Base-by-base conservation (phyloP, 106 monocot genomes). In the Alisma plantagoaquatica region DNA sequence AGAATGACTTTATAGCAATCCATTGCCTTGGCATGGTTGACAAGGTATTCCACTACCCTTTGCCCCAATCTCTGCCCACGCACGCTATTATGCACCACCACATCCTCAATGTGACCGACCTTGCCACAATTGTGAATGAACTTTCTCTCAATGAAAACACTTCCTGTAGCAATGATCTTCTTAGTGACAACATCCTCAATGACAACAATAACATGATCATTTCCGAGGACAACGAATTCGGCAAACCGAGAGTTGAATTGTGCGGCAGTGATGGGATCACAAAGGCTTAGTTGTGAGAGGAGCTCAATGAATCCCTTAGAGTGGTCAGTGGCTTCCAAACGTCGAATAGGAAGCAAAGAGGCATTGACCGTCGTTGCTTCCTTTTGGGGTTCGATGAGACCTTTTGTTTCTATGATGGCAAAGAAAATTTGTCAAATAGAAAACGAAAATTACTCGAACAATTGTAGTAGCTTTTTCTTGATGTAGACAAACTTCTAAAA, bases 1-100 rank as follows among this genome's bases (percentile, higher is more conserved):
- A 89, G 78, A 12, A 89, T 89, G 17, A 89, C 89, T 74, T 89
- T 89, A 62, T 83, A 89, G 60, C 89, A 89, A 2, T 83, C 83
- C 1, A 35, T 54, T 9, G 41, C 57, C 62, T 41, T 67, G 11
- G 79, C 79, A 46, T 66, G 66, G 4, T 77, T 69, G 29, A 57
- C 51, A 26, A 83, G 76, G 43, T 61, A 60, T 2, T 27, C 27
- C 9, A 89, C 64, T 28, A 89, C 53, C 28, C 64, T 61, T 51
- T 74, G 64, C n/a, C 83, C 83, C 25, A 90, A 58, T 10, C 67
- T 43, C 47, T 65, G 54, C 24, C 77, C 74, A 9, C 83, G 70
- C 1, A 64, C 76, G 1, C 51, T 19, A 15, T 53, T 57, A 17
- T 77, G 83, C 23, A 90, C 90, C 19, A 84, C 90, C 10, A 88